Percentiles rank a stretch among this genome's conserved stretches.
Evolutionary conservation across 2,329 filamentous ascomycete species (phyloP).

Genomic region (Chrysoporthe puriensis): DNA sequence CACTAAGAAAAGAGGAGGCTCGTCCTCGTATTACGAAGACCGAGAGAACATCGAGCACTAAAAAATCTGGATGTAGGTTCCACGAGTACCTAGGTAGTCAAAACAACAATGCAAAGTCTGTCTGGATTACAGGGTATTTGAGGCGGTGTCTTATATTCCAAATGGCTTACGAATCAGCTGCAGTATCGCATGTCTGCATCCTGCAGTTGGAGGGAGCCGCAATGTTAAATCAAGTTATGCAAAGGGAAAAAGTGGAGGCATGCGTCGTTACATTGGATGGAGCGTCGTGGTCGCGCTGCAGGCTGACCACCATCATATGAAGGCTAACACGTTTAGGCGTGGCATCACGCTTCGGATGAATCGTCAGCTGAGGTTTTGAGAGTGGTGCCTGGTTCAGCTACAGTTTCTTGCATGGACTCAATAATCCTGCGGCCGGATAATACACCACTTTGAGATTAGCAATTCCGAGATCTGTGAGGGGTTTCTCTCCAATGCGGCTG

Average conservation of each 20-base stretch:
- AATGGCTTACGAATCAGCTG: background rate
- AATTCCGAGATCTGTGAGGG: background rate
- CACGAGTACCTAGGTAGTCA: background rate
- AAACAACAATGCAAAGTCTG: background rate
- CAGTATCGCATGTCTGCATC: background rate
- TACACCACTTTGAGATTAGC: background rate
- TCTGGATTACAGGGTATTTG: background rate
- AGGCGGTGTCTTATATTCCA: background rate
- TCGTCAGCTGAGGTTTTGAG: background rate
- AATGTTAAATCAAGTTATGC: background rate
- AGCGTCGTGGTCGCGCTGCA: background rate
- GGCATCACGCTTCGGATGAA: background rate
- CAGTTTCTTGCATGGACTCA: background rate
- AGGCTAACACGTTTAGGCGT: background rate
- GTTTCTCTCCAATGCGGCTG: background rate
- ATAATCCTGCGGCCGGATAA: background rate
- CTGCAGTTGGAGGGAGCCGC: background rate
- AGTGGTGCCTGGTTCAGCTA: background rate
- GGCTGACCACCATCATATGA: background rate
- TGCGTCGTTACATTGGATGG: background rate
- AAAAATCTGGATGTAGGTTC: background rate
- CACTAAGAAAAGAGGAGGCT: background rate
- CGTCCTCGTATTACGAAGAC: background rate
- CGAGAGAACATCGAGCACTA: background rate
- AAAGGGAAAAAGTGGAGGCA: background rate